Percentiles rank a stretch among this genome's conserved stretches.
These are phyloP conservation scores for Hansenula sp. DNA, from an alignment of 1,139 yeast species.

Conservation along the genomic window DNA sequence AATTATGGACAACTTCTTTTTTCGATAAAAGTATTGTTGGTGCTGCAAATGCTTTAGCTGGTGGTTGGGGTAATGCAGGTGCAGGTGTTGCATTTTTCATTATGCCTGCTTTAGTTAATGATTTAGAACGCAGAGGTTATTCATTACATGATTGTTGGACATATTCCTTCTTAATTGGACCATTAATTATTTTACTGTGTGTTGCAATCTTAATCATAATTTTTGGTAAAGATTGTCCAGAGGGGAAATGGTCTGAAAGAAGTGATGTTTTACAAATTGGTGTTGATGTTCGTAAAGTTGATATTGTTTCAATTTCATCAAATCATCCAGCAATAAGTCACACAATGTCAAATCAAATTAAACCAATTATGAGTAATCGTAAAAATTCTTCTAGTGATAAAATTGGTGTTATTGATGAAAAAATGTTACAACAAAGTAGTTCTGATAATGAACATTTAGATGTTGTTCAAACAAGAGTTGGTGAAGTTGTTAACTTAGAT, in stretches of 20 bases:
- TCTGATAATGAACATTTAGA: slow-evolving; percentile 1
- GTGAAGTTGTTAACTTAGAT: slow-evolving; percentile 18
- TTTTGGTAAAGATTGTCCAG: slow-evolving; percentile 30
- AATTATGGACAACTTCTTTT: slow-evolving; percentile 28
- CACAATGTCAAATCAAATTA: background rate
- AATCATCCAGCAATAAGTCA: slow-evolving; percentile 11
- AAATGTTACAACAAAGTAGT: background rate
- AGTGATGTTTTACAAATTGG: slow-evolving; percentile 23
- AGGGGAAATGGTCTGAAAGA: slow-evolving; percentile 29
- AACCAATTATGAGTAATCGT: background rate
- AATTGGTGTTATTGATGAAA: slow-evolving; percentile 4
- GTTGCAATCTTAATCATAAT: slow-evolving; percentile 22
- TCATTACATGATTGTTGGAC: slow-evolving; percentile 26
- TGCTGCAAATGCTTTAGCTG: slow-evolving; percentile 29
- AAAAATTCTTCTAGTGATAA: background rate
- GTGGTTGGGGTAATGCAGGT: slow-evolving; percentile 34
- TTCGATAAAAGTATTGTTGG: slow-evolving; percentile 30
- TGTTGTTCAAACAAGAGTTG: slow-evolving; percentile 12
- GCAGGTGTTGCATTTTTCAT: slow-evolving; percentile 33
- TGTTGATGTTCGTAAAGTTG: slow-evolving; percentile 19
- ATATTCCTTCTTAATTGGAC: slow-evolving; percentile 28
- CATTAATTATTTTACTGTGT: slow-evolving; percentile 24
- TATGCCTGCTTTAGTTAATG: slow-evolving; percentile 28
- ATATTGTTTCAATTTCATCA: slow-evolving; percentile 15
- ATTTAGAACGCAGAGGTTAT: slow-evolving; percentile 22